Evolutionary conservation across 306 rosid species (phyloP).

Genomic region (Alnus glutinosa): DNA sequence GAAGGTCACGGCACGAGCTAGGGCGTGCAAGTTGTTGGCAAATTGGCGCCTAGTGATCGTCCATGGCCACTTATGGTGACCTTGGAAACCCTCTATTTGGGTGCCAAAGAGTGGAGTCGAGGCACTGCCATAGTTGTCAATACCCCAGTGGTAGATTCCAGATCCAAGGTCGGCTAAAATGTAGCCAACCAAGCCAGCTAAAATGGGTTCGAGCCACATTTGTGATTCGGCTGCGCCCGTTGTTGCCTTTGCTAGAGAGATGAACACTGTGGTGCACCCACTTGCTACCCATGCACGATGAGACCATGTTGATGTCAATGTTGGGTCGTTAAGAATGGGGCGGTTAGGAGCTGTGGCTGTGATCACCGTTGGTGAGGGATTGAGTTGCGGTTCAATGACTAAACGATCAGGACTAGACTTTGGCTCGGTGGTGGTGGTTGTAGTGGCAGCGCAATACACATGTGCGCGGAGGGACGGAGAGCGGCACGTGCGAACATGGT

Average conservation of each 20-base stretch:
- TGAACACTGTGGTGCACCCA: slow-evolving; percentile 49
- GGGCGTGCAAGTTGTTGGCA: slow-evolving; percentile 74
- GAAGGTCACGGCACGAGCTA: slow-evolving; percentile 65
- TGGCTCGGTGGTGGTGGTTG: slow-evolving; percentile 29
- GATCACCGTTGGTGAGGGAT: not conserved
- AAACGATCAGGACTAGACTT: slow-evolving; percentile 26
- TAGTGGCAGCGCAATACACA: slow-evolving; percentile 32
- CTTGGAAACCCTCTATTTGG: slow-evolving; percentile 87
- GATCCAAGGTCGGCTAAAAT: slow-evolving; percentile 81
- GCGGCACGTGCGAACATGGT: slow-evolving; percentile 21
- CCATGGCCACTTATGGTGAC: slow-evolving; percentile 94
- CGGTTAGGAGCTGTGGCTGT: not conserved
- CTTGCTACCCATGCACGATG: slow-evolving; percentile 83
- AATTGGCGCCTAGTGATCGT: slow-evolving; percentile 79
- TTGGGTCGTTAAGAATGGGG: slow-evolving; percentile 44
- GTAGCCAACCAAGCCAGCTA: slow-evolving; percentile 62
- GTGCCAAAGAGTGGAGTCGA: slow-evolving; percentile 70
- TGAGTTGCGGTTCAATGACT: slow-evolving; percentile 27
- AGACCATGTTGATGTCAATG: slow-evolving; percentile 70
- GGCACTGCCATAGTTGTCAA: slow-evolving; percentile 71
- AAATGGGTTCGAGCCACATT: slow-evolving; percentile 43
- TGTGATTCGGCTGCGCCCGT: slow-evolving; percentile 37
- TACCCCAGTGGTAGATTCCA: slow-evolving; percentile 91
- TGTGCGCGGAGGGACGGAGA: not conserved
- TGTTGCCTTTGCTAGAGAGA: slow-evolving; percentile 52